Conservation (phyloP, 768 basidiomycete genomes). For the Pleurotus giganteus region DNA sequence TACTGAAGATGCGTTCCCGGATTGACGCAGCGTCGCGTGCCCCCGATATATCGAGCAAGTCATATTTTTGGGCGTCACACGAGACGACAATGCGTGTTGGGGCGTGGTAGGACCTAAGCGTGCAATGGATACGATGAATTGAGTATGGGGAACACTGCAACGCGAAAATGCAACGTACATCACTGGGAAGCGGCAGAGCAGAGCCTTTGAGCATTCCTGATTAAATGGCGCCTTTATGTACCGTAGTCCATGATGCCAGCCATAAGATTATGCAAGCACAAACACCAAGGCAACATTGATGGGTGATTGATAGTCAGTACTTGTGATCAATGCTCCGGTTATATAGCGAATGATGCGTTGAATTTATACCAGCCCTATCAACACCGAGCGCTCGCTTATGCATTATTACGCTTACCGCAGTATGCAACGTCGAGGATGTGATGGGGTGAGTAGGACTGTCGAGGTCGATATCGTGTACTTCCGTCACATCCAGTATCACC, state of each 20-base stretch:
- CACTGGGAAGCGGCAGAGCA: conserved; percentile 1
- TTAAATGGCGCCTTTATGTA: conserved; percentile 4
- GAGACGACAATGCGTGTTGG: conserved; percentile 45
- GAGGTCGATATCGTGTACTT: not conserved
- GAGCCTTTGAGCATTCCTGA: not conserved
- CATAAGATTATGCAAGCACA: conserved; percentile 8
- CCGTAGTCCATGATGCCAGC: not conserved
- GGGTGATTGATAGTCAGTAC: conserved; percentile 9
- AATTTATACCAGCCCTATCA: conserved; percentile 1
- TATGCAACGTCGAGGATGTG: not conserved
- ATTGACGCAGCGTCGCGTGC: conserved; percentile 42
- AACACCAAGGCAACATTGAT: conserved; percentile 8
- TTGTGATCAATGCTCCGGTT: conserved; percentile 8
- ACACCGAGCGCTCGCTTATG: not conserved
- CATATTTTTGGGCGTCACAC: conserved; percentile 49
- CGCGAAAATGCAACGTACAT: conserved; percentile 2
- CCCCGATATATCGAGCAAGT: conserved; percentile 46
- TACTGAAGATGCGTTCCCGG: conserved; percentile 43
- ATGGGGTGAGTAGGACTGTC: not conserved
- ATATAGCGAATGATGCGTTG: not conserved
- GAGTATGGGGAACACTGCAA: not conserved
- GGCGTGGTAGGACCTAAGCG: conserved; percentile 9
- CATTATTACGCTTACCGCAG: not conserved
- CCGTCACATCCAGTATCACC: not conserved
- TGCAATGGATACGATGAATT: not conserved